phyloP scores from a whole-genome alignment of 352 stramenopile species.

The Phytophthora idaei region DNA sequence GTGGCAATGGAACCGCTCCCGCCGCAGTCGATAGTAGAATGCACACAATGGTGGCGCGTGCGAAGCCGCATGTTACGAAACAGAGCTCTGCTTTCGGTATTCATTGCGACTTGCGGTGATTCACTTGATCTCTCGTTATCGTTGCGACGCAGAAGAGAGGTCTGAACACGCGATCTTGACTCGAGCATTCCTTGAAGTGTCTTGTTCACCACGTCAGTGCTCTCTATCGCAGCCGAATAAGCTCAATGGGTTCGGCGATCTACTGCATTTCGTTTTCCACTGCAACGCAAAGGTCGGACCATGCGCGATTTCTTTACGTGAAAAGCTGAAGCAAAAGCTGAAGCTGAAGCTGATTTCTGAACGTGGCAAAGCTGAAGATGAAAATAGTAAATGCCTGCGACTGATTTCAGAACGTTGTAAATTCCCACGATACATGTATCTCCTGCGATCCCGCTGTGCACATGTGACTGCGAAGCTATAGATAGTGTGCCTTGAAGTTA shows the following conservation, averaged over 20 bases:
- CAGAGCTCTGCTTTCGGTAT: background rate
- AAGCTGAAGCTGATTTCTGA: background rate
- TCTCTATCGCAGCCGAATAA: slow-evolving; percentile 15
- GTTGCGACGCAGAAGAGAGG: background rate
- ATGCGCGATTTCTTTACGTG: background rate
- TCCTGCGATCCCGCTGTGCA: background rate
- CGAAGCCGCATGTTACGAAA: slow-evolving; percentile 15
- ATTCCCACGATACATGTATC: background rate
- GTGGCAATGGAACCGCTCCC: slow-evolving; percentile 25
- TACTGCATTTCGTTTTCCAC: slow-evolving; percentile 4
- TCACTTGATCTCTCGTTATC: slow-evolving; percentile 3
- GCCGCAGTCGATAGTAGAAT: slow-evolving; percentile 21
- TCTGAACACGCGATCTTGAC: background rate
- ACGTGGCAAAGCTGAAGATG: no score
- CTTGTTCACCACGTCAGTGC: slow-evolving; percentile 5
- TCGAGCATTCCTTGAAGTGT: slow-evolving; percentile 20
- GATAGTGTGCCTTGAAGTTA: no score
- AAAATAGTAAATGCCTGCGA: no score
- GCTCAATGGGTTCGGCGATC: background rate
- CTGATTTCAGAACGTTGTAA: background rate
- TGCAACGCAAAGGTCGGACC: slow-evolving; percentile 14
- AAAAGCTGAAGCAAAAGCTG: slow-evolving; percentile 1
- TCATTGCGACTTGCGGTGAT: slow-evolving; percentile 1
- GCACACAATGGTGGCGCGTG: slow-evolving; percentile 8
- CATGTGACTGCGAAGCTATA: slow-evolving; percentile 7